These are phyloP conservation scores for Diplodia intermedia DNA, from an alignment of 2,329 filamentous ascomycete genomes.

Conservation along the genomic window DNA sequence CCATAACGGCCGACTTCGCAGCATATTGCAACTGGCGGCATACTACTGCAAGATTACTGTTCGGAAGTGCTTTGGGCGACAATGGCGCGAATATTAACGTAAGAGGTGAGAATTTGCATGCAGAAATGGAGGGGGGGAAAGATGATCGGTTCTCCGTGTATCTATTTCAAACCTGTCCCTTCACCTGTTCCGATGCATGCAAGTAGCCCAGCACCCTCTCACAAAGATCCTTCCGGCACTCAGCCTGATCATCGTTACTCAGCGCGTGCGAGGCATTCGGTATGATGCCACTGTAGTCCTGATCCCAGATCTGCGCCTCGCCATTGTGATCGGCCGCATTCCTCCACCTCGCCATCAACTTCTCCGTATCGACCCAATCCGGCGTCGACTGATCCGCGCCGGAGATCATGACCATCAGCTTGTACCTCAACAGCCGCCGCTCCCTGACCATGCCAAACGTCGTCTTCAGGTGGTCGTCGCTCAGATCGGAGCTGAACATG, in stretches of 20 bases:
- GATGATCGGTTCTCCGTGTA: too few species aligned
- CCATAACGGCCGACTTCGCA: too few species aligned
- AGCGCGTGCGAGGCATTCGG: conserved; percentile 58
- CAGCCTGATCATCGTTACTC: conserved; percentile 56
- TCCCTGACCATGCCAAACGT: conserved; percentile 47
- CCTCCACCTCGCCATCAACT: conserved; percentile 53
- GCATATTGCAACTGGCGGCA: too few species aligned
- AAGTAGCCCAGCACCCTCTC: conserved; percentile 35
- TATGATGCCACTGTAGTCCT: conserved; percentile 57
- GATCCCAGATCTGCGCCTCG: conserved; percentile 52
- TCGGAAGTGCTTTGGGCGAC: too few species aligned
- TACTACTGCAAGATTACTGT: too few species aligned
- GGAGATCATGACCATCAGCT: conserved; percentile 53
- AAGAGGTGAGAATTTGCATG: too few species aligned
- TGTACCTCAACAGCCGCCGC: conserved; percentile 17
- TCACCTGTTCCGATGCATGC: too few species aligned
- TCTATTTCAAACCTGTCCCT: too few species aligned
- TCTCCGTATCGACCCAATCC: conserved; percentile 54
- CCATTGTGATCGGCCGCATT: conserved; percentile 47
- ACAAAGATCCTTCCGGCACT: conserved; percentile 42
- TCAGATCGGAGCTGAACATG: conserved; percentile 38
- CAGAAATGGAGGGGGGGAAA: too few species aligned
- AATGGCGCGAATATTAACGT: too few species aligned
- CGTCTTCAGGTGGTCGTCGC: conserved; percentile 42
- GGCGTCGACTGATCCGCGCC: conserved; percentile 56